Evolutionary conservation across 2,329 filamentous ascomycete genomes (phyloP).

Genomic region (Diaporthe citriasiana): DNA sequence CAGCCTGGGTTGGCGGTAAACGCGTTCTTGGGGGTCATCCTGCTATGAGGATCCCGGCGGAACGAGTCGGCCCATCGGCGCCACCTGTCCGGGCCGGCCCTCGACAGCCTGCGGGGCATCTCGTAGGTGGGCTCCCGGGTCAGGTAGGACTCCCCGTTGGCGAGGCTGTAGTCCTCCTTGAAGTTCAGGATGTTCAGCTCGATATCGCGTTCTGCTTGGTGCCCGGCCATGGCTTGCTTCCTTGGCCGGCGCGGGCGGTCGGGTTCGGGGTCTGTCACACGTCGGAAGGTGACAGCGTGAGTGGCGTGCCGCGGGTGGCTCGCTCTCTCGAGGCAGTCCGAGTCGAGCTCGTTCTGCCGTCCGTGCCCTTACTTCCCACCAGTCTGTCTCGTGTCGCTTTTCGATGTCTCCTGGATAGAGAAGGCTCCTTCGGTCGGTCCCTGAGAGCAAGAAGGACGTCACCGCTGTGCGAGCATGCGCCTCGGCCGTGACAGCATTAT

Average conservation of each 20-base stretch:
- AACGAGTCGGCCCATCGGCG: conserved; percentile 72
- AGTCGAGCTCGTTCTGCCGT: neutral
- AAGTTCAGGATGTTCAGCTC: conserved; percentile 71
- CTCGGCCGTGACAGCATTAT: conserved; percentile 31
- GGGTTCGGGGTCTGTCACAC: conserved; percentile 15
- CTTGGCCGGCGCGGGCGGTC: conserved; percentile 13
- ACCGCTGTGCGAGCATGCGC: conserved; percentile 27
- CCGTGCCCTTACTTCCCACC: neutral
- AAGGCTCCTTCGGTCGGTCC: neutral
- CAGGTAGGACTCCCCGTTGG: conserved; percentile 64
- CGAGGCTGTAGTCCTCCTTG: conserved; percentile 68
- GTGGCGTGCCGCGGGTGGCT: neutral
- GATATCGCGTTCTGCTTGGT: conserved; percentile 55
- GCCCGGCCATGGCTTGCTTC: conserved; percentile 53
- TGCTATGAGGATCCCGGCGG: conserved; percentile 69
- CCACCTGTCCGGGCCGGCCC: conserved; percentile 32
- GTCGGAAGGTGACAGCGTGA: neutral
- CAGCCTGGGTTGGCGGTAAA: conserved; percentile 36
- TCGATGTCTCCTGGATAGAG: neutral
- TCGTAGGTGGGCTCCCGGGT: conserved; percentile 66
- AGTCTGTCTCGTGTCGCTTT: neutral
- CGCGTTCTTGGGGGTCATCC: conserved; percentile 58
- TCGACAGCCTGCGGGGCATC: conserved; percentile 48
- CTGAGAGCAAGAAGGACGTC: neutral
- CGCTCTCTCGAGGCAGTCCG: neutral